These are phyloP conservation scores for Trematosphaeria pertusa DNA, from an alignment of 2,329 filamentous ascomycete genomes.

Conservation along the genomic window DNA sequence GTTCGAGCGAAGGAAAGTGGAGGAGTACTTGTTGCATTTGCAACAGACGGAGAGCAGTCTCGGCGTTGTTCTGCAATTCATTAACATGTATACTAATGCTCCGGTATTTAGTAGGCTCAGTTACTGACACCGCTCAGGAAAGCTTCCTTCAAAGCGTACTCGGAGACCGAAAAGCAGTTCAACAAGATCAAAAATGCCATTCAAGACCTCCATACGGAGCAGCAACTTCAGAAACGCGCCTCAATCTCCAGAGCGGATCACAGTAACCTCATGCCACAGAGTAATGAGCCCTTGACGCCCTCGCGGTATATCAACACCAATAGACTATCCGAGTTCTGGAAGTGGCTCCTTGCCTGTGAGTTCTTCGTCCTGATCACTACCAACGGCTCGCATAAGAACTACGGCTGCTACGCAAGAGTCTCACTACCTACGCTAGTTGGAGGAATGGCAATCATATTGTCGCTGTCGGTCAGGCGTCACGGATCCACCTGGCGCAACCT, in stretches of 20 bases:
- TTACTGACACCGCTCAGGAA: too few relatives aligned
- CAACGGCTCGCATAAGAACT: constrained; percentile 7
- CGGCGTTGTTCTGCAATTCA: not conserved
- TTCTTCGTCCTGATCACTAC: not conserved
- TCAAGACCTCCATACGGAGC: not conserved
- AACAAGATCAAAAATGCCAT: not conserved
- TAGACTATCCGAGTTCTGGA: not conserved
- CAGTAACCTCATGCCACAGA: too few relatives aligned
- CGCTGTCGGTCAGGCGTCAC: not conserved
- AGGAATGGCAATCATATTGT: constrained; percentile 2
- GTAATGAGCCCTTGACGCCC: not conserved
- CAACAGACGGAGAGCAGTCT: constrained; percentile 2
- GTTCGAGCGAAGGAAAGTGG: constrained; percentile 5
- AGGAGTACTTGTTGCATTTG: not conserved
- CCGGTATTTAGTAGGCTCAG: too few relatives aligned
- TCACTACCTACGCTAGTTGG: not conserved
- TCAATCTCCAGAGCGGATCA: too few relatives aligned
- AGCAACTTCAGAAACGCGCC: not conserved
- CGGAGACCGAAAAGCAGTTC: not conserved
- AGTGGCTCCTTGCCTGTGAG: not conserved
- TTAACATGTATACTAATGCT: constrained; percentile 1
- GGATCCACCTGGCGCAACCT: not conserved
- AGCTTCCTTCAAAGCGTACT: not conserved
- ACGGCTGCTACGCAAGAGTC: not conserved
- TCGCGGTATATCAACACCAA: not conserved